Evolutionary conservation across 306 rosid species (phyloP), one percentile per base, ranked within the genome.

Genomic region (Corylus avellana): DNA sequence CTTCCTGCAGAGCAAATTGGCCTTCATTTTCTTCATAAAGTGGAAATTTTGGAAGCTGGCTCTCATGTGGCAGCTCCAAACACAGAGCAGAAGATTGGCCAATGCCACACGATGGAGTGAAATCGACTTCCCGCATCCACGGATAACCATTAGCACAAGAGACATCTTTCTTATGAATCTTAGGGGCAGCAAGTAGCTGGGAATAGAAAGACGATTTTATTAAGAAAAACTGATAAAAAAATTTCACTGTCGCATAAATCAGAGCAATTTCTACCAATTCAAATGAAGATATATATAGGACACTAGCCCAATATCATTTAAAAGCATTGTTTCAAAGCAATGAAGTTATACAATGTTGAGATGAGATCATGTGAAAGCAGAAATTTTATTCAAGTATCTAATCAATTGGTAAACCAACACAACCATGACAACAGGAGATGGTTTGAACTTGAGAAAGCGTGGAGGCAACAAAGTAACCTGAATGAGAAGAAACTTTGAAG

Each of bases 41-140:
- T 5, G 20, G 11, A 1, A 83, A 78, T 4, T 80, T 37, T 8
- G 94, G 97, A 67, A 87, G 73, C 57, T 64, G 46, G 61, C 75
- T 55, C 39, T 77, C 77, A 69, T 22, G 32, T 12, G 93, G 88
- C 77, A 94, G 81, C 88, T 87, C 92, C 71, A 94, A 70, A 75
- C 91, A 91, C 42, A 94, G 2, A 77, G 88, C 82, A 20, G 88
- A 84, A 55, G 97, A 94, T 84, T 92, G 92, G 46, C 96, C 98
- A 73, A 94, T 91, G 56, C 76, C 16, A 20, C 13, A 16, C 0
- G 1, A 17, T 7, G 81, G 85, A 79, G 98, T 89, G 84, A 94
- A 92, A 89, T 94, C 98, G 74, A 70, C 84, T 56, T 92, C 70
- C 53, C 97, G 85, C 39, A 87, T 75, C 96, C 97, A 94, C 5